Evolutionary conservation across 345 rosid genomes (phyloP).

Genomic region (Salix suchowensis): DNA sequence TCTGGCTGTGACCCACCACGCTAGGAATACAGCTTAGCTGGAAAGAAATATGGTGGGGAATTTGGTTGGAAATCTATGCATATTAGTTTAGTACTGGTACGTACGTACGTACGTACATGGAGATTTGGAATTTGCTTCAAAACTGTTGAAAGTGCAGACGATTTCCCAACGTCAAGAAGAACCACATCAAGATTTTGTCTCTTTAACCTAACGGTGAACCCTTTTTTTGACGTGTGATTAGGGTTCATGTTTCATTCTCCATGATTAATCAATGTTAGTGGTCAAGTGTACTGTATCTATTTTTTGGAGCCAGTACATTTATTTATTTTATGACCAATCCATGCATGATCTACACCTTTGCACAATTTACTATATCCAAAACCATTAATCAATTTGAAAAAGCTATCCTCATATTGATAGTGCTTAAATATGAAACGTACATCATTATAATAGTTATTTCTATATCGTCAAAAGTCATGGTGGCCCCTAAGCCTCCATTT

Average conservation of each 20-base stretch:
- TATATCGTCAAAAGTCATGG: not conserved
- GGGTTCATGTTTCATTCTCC: not conserved
- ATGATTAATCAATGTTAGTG: not conserved
- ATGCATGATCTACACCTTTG: not conserved
- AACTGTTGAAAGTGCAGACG: not conserved
- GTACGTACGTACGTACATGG: not conserved
- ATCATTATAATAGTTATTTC: not conserved
- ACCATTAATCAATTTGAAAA: not conserved
- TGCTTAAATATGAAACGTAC: not conserved
- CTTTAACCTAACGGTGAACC: not conserved
- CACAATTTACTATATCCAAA: not conserved
- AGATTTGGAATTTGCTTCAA: not conserved
- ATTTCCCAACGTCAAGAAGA: not conserved
- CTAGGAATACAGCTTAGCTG: not conserved
- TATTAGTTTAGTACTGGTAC: not conserved
- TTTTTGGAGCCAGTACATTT: not conserved
- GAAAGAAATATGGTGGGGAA: not conserved
- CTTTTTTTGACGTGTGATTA: not conserved
- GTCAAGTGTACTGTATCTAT: not conserved
- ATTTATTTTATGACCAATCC: not conserved
- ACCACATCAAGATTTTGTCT: not conserved
- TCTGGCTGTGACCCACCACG: not conserved
- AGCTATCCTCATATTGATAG: not conserved
- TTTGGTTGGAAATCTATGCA: not conserved
- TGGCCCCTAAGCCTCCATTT: conserved; percentile 1